phyloP scores from a whole-genome alignment of 305 asterid species.

The Plantago lanceolata region DNA sequence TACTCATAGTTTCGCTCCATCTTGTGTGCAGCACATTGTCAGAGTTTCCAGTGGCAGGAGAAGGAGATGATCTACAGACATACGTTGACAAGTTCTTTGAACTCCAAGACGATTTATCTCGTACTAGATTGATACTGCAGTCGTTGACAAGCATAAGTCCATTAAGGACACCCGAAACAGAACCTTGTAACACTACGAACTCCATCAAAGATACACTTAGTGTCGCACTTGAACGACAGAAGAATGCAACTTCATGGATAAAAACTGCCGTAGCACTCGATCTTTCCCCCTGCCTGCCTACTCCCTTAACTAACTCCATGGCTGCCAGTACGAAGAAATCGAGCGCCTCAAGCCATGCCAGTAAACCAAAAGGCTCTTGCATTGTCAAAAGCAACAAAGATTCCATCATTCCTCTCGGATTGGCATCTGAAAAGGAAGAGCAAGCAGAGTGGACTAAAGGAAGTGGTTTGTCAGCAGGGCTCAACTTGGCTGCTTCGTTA shows the following conservation, averaged over 20 bases:
- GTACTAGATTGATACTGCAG: conserved; percentile 46
- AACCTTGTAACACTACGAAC: conserved; percentile 20
- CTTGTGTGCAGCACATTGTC: conserved; percentile 48
- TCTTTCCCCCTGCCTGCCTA: conserved; percentile 39
- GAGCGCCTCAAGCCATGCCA: conserved; percentile 5
- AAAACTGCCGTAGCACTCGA: conserved; percentile 61
- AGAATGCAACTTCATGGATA: conserved; percentile 53
- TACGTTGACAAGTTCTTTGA: conserved; percentile 48
- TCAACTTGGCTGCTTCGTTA: conserved; percentile 37
- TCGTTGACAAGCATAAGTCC: conserved; percentile 47
- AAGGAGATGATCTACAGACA: conserved; percentile 49
- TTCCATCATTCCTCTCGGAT: conserved; percentile 13
- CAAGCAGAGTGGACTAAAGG: conserved; percentile 41
- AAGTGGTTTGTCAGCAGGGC: conserved; percentile 31
- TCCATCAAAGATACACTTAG: conserved; percentile 41
- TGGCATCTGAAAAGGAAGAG: conserved; percentile 32
- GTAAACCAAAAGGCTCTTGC: conserved; percentile 34
- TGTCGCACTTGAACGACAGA: conserved; percentile 48
- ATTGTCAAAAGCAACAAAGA: conserved; percentile 27
- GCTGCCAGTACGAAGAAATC: conserved; percentile 27
- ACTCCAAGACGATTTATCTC: conserved; percentile 46
- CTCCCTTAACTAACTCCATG: conserved; percentile 17
- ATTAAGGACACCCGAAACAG: conserved; percentile 32
- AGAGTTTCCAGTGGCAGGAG: conserved; percentile 36
- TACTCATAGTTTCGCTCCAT: not conserved